Base-by-base conservation (phyloP, 768 basidiomycete species). In the Boletus speciosus region DNA sequence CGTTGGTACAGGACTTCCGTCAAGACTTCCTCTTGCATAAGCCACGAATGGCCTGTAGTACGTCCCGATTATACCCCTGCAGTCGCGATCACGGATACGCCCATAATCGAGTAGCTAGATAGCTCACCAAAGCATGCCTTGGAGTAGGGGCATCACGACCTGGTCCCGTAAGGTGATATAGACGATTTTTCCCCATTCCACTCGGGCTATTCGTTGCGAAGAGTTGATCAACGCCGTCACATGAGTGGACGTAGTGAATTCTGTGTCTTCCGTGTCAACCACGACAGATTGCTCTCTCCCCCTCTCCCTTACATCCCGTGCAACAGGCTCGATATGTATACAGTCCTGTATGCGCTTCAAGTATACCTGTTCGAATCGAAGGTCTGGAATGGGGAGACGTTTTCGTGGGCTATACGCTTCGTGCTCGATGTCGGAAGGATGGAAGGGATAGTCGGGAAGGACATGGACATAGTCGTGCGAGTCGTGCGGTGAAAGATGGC, bases 301-400 rank as follows among this genome's bases (percentile, higher is more conserved):
- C 56, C 68, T 71, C 52, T 68, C 73, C 56, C 68, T 63, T n/a
- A 56, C 55, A 16, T 61, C 57, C 34, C 32, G 41, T 12, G 50
- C 48, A 9, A 25, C 23, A n/a, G 65, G 58, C 37, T 68, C 70
- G 45, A 85, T 62, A 47, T 79, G 74, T 46, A 84, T 70, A 61
- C 76, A 82, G 8, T 76, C 74, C 25, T 72, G 75, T 56, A 89
- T 76, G 58, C 83, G 86, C 57, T 76, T 78, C 52, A 88, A 56
- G 67, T 87, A 91, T 47, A 81, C 83, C 53, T 81, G 78, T 64
- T 90, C 88, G 72, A 88, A 89, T 27, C 88, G 86, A 36, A 90
- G 72, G 65, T 91, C 88, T 27, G 88, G 87, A 49, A 90, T 83
- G 25, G 82, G 81, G n/a, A 84, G 66, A 47, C 72, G 77, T 14